Percentiles rank a stretch among this genome's conserved stretches.
Evolutionary conservation across 2,329 filamentous ascomycete genomes (phyloP).

Genomic region (Cryphonectria japonica): DNA sequence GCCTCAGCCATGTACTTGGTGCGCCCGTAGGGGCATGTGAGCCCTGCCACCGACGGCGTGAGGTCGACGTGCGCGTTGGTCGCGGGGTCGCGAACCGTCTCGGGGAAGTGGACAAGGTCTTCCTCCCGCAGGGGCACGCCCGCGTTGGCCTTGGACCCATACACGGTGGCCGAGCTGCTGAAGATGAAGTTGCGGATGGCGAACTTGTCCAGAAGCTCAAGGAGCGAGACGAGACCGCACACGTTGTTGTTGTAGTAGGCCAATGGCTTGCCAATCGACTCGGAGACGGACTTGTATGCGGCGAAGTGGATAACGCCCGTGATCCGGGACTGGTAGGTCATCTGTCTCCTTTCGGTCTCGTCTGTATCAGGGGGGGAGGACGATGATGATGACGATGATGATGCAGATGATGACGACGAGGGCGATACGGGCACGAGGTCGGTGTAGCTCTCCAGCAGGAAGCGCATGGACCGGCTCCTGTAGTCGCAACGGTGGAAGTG

Average conservation of each 20-base stretch:
- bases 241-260: conserved; percentile 72
- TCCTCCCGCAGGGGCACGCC: conserved; percentile 59
- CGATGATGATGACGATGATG: neutral
- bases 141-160: conserved; percentile 57
- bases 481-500: conserved; percentile 46
- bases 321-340: conserved; percentile 50
- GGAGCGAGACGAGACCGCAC: conserved; percentile 63
- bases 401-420: neutral
- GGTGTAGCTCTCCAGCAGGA: conserved; percentile 43
- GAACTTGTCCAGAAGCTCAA: conserved; percentile 59
- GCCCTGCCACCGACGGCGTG: conserved; percentile 50
- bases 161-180: conserved; percentile 69
- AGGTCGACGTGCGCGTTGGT: conserved; percentile 34
- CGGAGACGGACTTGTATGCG: conserved; percentile 67
- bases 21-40: conserved; percentile 68
- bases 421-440: conserved; percentile 29
- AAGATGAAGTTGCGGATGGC: conserved; percentile 70
- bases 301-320: conserved; percentile 71
- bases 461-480: conserved; percentile 42
- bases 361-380: neutral
- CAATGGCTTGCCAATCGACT: conserved; percentile 63
- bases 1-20: conserved; percentile 72
- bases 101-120: conserved; percentile 55
- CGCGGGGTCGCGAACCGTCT: conserved; percentile 47
- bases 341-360: conserved; percentile 25